Percentiles rank a stretch among this genome's conserved stretches.
These are phyloP conservation scores for Capronia epimyces DNA, from an alignment of 2,329 filamentous ascomycete species.

Conservation along the genomic window DNA sequence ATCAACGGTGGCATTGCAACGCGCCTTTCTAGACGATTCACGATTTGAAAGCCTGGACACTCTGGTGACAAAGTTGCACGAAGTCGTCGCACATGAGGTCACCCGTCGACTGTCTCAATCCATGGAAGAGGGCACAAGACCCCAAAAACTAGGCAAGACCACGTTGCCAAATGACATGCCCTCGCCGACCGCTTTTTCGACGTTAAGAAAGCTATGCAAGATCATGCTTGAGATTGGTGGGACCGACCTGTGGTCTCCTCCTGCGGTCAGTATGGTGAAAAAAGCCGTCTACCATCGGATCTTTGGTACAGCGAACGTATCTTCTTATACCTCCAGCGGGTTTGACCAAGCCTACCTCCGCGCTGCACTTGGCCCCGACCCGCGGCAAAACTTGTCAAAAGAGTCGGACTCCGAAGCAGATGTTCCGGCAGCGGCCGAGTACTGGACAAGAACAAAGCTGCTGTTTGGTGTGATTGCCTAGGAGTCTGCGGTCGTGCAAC, in stretches of 20 bases:
- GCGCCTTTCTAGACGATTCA: conserved; percentile 11
- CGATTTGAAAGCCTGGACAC: conserved; percentile 8
- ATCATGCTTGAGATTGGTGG: conserved; percentile 27
- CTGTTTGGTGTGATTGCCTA: conserved; percentile 24
- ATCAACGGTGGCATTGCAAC: conserved; percentile 12
- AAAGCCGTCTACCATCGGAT: conserved; percentile 9
- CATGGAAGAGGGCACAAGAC: background rate
- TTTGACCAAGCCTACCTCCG: conserved; percentile 25
- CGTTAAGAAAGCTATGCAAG: conserved; percentile 20
- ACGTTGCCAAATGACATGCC: conserved; percentile 24
- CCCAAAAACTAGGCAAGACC: background rate
- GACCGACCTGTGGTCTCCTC: conserved; percentile 25
- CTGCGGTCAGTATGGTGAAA: conserved; percentile 18
- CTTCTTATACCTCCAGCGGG: conserved; percentile 14
- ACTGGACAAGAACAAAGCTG: conserved; percentile 27
- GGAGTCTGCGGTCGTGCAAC: background rate
- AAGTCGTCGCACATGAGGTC: conserved; percentile 18
- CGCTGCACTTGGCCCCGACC: conserved; percentile 11
- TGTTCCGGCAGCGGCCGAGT: conserved; percentile 13
- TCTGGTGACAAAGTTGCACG: conserved; percentile 12
- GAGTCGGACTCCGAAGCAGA: background rate
- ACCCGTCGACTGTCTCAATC: conserved; percentile 5
- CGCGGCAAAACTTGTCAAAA: background rate
- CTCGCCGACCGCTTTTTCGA: conserved; percentile 22
- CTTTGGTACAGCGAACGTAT: conserved; percentile 11